A percentile compares a stretch with the other conserved stretches of the same genome.
Conservation (phyloP, 129 eudicot genomes). For the Tanacetum coccineum region DNA sequence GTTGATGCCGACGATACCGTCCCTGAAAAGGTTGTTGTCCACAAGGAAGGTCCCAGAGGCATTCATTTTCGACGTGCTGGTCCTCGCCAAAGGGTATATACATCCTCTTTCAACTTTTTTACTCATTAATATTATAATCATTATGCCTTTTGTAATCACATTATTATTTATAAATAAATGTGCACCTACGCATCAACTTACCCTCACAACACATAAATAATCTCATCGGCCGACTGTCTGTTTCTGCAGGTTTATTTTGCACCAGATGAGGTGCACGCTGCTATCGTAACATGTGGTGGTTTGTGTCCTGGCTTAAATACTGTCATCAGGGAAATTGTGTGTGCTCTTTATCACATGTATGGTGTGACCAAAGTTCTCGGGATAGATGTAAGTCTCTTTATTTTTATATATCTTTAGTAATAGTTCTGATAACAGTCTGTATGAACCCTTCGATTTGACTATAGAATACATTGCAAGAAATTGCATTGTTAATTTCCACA, state of each 20-base stretch:
- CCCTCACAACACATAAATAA: not conserved
- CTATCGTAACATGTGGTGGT: conserved; percentile 91
- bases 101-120: not conserved
- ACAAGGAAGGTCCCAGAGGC: conserved; percentile 82
- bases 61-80: conserved; percentile 94
- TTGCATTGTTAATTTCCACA: not conserved
- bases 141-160: not conserved
- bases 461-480: not conserved
- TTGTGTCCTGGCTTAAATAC: conserved; percentile 92
- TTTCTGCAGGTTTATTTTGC: conserved; percentile 68
- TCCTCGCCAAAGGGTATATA: conserved; percentile 69
- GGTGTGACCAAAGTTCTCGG: conserved; percentile 84
- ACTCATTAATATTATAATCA: not conserved
- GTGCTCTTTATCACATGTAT: conserved; percentile 83
- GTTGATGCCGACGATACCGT: conserved; percentile 76
- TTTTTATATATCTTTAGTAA: not conserved
- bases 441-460: conserved; percentile 6
- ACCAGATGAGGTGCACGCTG: conserved; percentile 85
- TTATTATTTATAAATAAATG: no score
- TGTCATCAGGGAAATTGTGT: conserved; percentile 88
- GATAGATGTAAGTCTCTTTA: conserved; percentile 70
- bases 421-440: no score
- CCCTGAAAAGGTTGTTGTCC: conserved; percentile 76
- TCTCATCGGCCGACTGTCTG: not conserved
- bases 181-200: not conserved